phyloP scores from a whole-genome alignment of 345 rosid genomes.

The Adansonia digitata region DNA sequence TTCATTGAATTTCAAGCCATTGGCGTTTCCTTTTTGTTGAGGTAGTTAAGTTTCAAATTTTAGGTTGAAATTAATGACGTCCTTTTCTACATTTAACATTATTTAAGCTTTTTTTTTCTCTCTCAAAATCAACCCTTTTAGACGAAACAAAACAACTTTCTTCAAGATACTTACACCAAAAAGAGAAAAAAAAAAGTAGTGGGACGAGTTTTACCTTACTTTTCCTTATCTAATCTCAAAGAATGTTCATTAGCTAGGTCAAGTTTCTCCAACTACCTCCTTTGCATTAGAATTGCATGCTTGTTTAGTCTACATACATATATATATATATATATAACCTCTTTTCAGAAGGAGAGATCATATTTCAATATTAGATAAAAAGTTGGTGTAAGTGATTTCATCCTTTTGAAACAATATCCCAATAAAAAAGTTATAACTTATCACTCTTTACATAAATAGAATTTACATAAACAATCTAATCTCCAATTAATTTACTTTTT shows the following conservation, averaged over 20 bases:
- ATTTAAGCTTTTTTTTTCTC: too few species aligned
- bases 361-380: not conserved
- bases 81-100: not conserved
- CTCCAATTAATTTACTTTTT: not conserved
- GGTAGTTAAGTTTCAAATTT: not conserved
- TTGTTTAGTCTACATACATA: too few species aligned
- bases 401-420: not conserved
- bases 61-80: not conserved
- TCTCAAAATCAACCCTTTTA: too few species aligned
- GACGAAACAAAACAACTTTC: not conserved
- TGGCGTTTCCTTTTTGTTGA: not conserved
- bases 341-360: not conserved
- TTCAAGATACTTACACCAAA: not conserved
- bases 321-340: too few species aligned
- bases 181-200: not conserved
- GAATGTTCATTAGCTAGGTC: not conserved
- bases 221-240: not conserved
- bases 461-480: not conserved
- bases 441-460: not conserved
- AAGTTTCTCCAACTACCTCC: not conserved
- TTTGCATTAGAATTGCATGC: not conserved
- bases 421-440: not conserved
- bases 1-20: not conserved
- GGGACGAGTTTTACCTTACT: not conserved
- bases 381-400: not conserved